phyloP scores from a whole-genome alignment of 1,284 basidiomycete genomes.

The Heterobasidion parviporum region DNA sequence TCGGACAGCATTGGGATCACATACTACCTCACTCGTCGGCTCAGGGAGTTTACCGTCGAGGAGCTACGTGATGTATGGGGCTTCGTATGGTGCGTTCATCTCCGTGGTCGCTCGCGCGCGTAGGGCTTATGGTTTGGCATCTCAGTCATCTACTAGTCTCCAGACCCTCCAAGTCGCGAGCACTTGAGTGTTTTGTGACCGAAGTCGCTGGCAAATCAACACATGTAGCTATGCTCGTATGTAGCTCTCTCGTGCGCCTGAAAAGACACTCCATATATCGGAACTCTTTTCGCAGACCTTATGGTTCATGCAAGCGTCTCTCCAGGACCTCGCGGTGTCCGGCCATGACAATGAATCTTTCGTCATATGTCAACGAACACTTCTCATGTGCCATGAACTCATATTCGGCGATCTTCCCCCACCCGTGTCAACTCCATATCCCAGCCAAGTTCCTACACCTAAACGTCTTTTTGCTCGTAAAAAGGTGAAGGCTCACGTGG shows the following conservation, averaged over 20 bases:
- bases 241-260: conserved; percentile 27
- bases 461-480: conserved; percentile 42
- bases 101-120: conserved; percentile 6
- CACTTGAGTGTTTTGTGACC: conserved; percentile 87
- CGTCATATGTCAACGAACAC: conserved; percentile 84
- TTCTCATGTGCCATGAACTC: conserved; percentile 93
- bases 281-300: conserved; percentile 57
- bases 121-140: conserved; percentile 11
- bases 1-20: conserved; percentile 93
- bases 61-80: conserved; percentile 95
- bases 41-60: conserved; percentile 68
- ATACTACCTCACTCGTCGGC: conserved; percentile 85
- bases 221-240: conserved; percentile 87
- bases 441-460: conserved; percentile 38
- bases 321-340: conserved; percentile 74
- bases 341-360: conserved; percentile 74
- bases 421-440: conserved; percentile 58
- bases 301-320: conserved; percentile 95
- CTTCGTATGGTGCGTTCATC: conserved; percentile 72
- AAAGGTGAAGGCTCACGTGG: conserved; percentile 65
- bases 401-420: conserved; percentile 87
- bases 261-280: conserved; percentile 3
- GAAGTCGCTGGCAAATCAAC: conserved; percentile 83
- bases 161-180: conserved; percentile 81
- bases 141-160: conserved; percentile 86